Percentiles rank a stretch among this genome's conserved stretches.
Evolutionary conservation across 2,329 filamentous ascomycete species (phyloP).

Genomic region (Ascochyta koolunga): DNA sequence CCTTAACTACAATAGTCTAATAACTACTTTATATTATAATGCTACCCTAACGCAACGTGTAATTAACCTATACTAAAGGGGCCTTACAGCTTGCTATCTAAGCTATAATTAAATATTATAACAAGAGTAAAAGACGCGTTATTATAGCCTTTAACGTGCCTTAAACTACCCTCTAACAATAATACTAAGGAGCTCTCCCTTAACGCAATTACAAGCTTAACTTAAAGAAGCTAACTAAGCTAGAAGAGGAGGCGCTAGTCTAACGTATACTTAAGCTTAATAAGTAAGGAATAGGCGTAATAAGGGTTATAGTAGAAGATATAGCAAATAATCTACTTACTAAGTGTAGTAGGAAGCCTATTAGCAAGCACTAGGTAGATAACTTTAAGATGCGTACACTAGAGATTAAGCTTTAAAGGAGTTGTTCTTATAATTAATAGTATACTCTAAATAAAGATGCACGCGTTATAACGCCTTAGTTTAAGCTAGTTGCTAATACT

Average conservation of each 20-base stretch:
- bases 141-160: not conserved
- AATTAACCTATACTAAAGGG: not conserved
- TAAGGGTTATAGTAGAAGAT: not conserved
- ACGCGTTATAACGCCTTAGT: too few relatives aligned
- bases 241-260: not conserved
- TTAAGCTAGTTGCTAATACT: too few relatives aligned
- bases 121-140: not conserved
- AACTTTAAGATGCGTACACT: not conserved
- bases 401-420: constrained; percentile 42
- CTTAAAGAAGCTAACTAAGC: not conserved
- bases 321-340: not conserved
- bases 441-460: too few relatives aligned
- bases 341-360: not conserved
- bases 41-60: not conserved
- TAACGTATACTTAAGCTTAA: not conserved
- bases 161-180: not conserved
- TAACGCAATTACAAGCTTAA: not conserved
- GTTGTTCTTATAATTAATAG: not conserved
- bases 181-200: not conserved
- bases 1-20: too few relatives aligned
- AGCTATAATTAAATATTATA: not conserved
- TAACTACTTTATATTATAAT: too few relatives aligned
- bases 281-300: not conserved
- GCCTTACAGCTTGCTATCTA: not conserved
- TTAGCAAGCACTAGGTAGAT: not conserved